Evolutionary conservation across 1,284 basidiomycete species (phyloP), one percentile per base, ranked within the genome.

Genomic region (Blastosporella zonata): DNA sequence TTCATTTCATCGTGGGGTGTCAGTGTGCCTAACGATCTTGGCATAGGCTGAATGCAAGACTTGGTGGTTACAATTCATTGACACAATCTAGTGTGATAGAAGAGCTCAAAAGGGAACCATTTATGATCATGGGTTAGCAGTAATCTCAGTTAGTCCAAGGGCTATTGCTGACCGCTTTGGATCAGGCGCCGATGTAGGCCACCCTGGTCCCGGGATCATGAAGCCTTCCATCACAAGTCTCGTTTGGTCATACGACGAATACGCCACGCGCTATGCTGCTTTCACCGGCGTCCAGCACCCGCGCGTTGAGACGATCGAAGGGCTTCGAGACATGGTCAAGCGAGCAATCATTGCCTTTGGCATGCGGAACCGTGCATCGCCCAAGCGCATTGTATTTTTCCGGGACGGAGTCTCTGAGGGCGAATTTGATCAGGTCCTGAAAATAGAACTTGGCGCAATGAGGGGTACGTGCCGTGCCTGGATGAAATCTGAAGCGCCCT

Each of bases 341-440:
- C 27, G 23, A 2, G 52, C 45, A 10, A 20, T 51, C 20, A 18
- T 33, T n/a, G 45, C 33, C 2, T 54, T 54, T 20, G 49, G 37
- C 22, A 46, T n/a, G 17, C 42, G 27, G 9, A 52, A 52, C 13
- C 10, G 22, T 1, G 20, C 25, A 4, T 5, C 28, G 4, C 46
- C 53, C 2, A 29, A 18, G 23, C 49, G 46, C 1, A 37, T 52
- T 28, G 22, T 51, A 10, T 48, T 54, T 43, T 46, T 52, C 43
- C 48, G 50, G 43, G 49, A 52, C 41, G 50, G 53, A 22, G 49
- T 54, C 17, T 52, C 49, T 35, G 50, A 54, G 37, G 53, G 53
- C 2, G 53, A 54, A 46, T 54, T 54, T 43, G 49, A 54, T 40
- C 35, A 46, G 23, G 28, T 47, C 25, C 35, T 49, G 18, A 40